Evolutionary conservation across 1,139 yeast species (phyloP).

Genomic region (Nakaseomyces sp.): DNA sequence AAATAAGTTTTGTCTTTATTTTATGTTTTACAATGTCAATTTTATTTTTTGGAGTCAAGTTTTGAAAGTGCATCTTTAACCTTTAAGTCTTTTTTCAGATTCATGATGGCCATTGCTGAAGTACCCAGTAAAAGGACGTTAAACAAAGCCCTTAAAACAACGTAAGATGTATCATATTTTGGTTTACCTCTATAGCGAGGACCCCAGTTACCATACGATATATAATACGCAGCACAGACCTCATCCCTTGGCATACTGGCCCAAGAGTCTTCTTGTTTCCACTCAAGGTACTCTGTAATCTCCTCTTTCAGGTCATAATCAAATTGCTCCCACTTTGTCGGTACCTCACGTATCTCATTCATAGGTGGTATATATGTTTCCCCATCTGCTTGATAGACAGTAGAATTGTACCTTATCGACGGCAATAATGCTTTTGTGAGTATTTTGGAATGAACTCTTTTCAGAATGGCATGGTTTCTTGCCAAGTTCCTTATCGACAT

Average conservation of each 20-base stretch:
- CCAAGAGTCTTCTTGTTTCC: conserved; percentile 39
- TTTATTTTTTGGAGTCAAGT: not conserved
- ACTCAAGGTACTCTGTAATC: conserved; percentile 37
- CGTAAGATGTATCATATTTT: conserved; percentile 14
- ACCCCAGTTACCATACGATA: conserved; percentile 26
- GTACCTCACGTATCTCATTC: conserved; percentile 11
- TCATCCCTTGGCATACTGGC: conserved; percentile 31
- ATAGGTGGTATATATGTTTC: conserved; percentile 23
- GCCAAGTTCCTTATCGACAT: no score
- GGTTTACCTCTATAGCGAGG: conserved; percentile 19
- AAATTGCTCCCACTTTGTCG: conserved; percentile 33
- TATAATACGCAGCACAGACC: conserved; percentile 31
- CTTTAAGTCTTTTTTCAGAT: conserved; percentile 19
- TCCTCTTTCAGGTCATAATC: conserved; percentile 36
- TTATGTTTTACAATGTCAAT: not conserved
- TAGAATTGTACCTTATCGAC: not conserved
- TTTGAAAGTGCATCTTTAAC: conserved; percentile 8
- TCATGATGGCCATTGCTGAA: conserved; percentile 18
- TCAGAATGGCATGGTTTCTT: no score
- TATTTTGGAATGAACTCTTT: not conserved
- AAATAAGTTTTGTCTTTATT: not conserved
- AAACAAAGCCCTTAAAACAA: conserved; percentile 20
- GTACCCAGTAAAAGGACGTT: conserved; percentile 20
- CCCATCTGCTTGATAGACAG: not conserved
- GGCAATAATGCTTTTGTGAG: not conserved